phyloP scores from a whole-genome alignment of 2,329 filamentous ascomycete species.

The Sclerotinia glacialis region DNA sequence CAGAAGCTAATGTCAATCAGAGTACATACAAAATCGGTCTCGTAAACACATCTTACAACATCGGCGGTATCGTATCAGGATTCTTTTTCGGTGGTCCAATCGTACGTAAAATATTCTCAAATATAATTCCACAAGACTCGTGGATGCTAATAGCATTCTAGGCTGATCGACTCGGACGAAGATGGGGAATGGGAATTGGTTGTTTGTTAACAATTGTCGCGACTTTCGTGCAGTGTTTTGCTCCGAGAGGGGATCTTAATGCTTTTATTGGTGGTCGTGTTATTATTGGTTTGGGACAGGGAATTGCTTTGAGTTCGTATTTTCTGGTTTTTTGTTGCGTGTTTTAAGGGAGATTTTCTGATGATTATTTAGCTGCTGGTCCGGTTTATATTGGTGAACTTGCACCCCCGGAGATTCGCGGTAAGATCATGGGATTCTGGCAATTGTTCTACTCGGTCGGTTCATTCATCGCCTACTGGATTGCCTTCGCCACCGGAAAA shows the following conservation, averaged over 20 bases:
- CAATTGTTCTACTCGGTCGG: slow-evolving; percentile 65
- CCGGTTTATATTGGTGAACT: slow-evolving; percentile 71
- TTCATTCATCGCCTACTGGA: slow-evolving; percentile 35
- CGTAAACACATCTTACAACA: slow-evolving; percentile 68
- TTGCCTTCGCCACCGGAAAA: slow-evolving; percentile 31
- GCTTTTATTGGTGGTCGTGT: slow-evolving; percentile 68
- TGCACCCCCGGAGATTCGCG: slow-evolving; percentile 61
- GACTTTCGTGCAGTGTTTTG: slow-evolving; percentile 66
- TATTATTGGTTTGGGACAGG: slow-evolving; percentile 69
- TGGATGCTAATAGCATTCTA: neutral
- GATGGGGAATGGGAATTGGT: slow-evolving; percentile 63
- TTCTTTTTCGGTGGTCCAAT: slow-evolving; percentile 66
- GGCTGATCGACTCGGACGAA: slow-evolving; percentile 59
- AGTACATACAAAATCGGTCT: slow-evolving; percentile 48
- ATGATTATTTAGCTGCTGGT: slow-evolving; percentile 40
- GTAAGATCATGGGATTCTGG: slow-evolving; percentile 68
- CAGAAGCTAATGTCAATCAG: slow-evolving; percentile 20
- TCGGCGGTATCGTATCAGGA: slow-evolving; percentile 64
- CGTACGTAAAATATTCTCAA: slow-evolving; percentile 13
- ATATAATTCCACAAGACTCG: too few species aligned
- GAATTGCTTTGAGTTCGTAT: slow-evolving; percentile 55
- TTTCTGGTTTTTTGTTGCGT: too few species aligned
- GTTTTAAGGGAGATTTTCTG: too few species aligned
- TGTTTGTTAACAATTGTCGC: slow-evolving; percentile 64
- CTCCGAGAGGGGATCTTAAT: slow-evolving; percentile 58